A percentile compares a stretch with the other conserved stretches of the same genome.
Conservation (phyloP, 257 asterid genomes). For the Solanum raphanifolium region DNA sequence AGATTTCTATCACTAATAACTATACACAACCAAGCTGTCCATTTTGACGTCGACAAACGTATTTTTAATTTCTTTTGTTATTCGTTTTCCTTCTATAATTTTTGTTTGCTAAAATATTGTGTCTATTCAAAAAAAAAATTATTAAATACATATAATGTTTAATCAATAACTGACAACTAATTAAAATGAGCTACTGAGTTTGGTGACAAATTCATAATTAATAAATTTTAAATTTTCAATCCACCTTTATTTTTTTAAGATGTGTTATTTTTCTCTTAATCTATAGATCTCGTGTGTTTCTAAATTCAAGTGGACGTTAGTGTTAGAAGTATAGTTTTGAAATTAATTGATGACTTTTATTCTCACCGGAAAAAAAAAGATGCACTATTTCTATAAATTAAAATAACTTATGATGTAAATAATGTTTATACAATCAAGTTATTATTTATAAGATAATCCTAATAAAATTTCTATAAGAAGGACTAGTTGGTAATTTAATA, state of each 20-base stretch:
- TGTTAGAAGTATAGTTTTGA: too few relatives aligned
- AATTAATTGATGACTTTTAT: background rate
- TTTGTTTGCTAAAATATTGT: background rate
- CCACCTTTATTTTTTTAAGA: background rate
- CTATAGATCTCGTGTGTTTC: background rate
- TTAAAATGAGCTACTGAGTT: background rate
- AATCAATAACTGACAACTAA: background rate
- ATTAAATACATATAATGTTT: background rate
- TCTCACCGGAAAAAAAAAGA: background rate
- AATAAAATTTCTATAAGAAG: background rate
- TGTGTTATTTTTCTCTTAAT: background rate
- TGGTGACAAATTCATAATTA: background rate
- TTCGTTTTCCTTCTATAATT: background rate
- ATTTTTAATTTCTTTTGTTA: too few relatives aligned
- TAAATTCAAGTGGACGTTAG: background rate
- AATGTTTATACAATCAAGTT: background rate
- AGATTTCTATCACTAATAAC: too few relatives aligned
- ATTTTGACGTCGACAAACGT: too few relatives aligned
- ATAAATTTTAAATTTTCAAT: background rate
- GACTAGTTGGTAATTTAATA: too few relatives aligned
- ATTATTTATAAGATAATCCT: background rate
- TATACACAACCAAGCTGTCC: too few relatives aligned
- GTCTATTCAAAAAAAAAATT: background rate
- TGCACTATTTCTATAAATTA: background rate
- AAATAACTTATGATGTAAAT: background rate